Base-by-base conservation (phyloP, 2,329 filamentous ascomycete genomes). In the Botryotinia narcissicola region DNA sequence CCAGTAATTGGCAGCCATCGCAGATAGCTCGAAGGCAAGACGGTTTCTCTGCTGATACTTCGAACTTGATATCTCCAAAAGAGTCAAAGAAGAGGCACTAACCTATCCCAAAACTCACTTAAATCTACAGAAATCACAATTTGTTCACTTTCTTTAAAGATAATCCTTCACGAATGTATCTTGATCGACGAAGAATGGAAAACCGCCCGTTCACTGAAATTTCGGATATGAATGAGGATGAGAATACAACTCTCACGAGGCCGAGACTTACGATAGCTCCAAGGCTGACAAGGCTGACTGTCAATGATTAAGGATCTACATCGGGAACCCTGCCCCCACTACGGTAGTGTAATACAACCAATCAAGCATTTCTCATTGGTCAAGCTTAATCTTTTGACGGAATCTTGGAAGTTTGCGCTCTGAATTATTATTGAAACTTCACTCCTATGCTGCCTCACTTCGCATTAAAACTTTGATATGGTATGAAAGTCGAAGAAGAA, bases 1-100 rank as follows among this genome's bases (percentile, higher is more conserved):
- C 74, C 74, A 75, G 61, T 75, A 75, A 51, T 75, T 75, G 25
- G 74, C 74, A 44, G 74, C 74, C 74, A 75, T 75, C 25, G 35
- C 46, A 25, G 37, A 48, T 46, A 48, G 20, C 42, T 12, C 42
- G n/a, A 16, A 6, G 64, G 29, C 22, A 54, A n/a, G 35, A 8
- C 22, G 48, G 20, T 61, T 48, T 35, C 35, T 8, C 25, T 9
- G 68, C 10, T 59, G 32, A 18, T 54, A 20, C 57, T 71, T 64
- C 44, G 25, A 66, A 40, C 35, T 54, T 25, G 61, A 44, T 40
- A 37, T 61, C 29, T 9, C 32, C 14, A 42, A 25, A 69, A 32
- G 37, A 32, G 37, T 48, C 25, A 32, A 59, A 32, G 66, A 46
- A 67, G 35, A 67, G 29, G 37, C 48, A 59, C 37, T 29, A 42